A percentile compares a stretch with the other conserved stretches of the same genome.
These are phyloP conservation scores for Hericium erinaceus DNA, from an alignment of 768 basidiomycete species.

Conservation along the genomic window DNA sequence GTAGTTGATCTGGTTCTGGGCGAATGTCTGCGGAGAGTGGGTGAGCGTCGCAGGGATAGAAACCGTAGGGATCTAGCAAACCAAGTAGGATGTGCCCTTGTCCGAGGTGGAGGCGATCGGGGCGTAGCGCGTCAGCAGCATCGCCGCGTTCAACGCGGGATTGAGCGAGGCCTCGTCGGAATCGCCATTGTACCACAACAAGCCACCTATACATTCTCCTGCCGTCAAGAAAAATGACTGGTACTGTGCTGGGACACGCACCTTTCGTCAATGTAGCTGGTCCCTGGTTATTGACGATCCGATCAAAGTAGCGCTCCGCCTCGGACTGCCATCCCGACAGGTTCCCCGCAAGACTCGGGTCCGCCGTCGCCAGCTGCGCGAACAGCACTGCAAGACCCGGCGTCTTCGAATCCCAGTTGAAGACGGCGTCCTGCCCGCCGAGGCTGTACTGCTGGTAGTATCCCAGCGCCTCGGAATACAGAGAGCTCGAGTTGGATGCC, in stretches of 20 bases:
- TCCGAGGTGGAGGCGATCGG: constrained; percentile 54
- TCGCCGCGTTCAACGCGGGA: constrained; percentile 80
- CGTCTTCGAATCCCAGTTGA: constrained; percentile 86
- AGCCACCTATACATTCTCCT: constrained; percentile 43
- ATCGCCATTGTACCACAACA: constrained; percentile 77
- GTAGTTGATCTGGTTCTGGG: constrained; percentile 73
- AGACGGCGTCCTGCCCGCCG: constrained; percentile 41
- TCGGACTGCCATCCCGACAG: constrained; percentile 56
- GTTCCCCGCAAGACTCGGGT: constrained; percentile 41
- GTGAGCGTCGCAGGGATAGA: constrained; percentile 1
- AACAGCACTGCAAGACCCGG: constrained; percentile 71
- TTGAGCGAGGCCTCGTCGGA: constrained; percentile 76
- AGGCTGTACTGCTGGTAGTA: constrained; percentile 54
- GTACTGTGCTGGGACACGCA: constrained; percentile 17
- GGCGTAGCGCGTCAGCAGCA: constrained; percentile 72
- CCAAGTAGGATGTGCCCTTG: constrained; percentile 53
- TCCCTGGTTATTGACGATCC: constrained; percentile 48
- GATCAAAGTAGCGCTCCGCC: constrained; percentile 72
- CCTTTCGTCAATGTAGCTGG: constrained; percentile 53
- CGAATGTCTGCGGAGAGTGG: constrained; percentile 46
- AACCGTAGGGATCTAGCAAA: constrained; percentile 21
- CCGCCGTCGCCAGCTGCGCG: constrained; percentile 58
- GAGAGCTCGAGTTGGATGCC: constrained; percentile 51
- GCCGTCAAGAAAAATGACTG: not conserved
- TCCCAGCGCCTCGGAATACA: constrained; percentile 53